Evolutionary conservation across 2,329 filamentous ascomycete species (phyloP), one percentile per base, ranked within the genome.

Genomic region (Fusarium papillatum): DNA sequence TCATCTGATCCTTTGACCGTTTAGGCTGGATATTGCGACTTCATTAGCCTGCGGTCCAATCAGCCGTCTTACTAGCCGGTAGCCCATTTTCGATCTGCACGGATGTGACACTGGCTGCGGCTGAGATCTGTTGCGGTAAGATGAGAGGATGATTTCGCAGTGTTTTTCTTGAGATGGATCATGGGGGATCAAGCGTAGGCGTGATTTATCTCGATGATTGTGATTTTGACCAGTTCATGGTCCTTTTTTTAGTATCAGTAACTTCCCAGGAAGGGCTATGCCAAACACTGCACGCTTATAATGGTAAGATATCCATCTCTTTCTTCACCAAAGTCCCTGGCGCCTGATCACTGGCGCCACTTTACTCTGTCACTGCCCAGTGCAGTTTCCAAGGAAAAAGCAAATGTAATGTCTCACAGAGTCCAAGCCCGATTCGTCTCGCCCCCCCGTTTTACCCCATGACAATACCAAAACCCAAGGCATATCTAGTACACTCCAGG

Each of bases 401-500:
- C 17, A 53, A 29, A 17, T 31, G 26, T 53, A n/a, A 53, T 53
- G 10, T 17, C 10, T 31, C 17, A 13, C 26, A 55, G 50, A 26
- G 19, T 9, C 3, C 11, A 31, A 55, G 14, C 50, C 7, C 26
- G 6, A 19, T 5, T n/a, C 24, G n/a, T 55, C 6, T 13, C 26
- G 10, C 17, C 22, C n/a, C n/a, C 4, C 31, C 26, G 7, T n/a
- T n/a, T 31, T 31, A 31, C 50, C 17, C 9, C 24, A 29, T 50
- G 9, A 3, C 16, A 19, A 26, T 17, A 9, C 10, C 24, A 19
- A 29, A 5, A 17, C 46, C 4, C 24, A 29, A 6, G 10, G 10
- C 29, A 31, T 31, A 31, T 13, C 48, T 71, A 79, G 41, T 79
- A 79, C 0, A 98, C 85, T 10, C 93, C 93, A 4, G 96, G 96